Evolutionary conservation across 2,329 filamentous ascomycete species (phyloP).

Genomic region (Claviceps sp.): DNA sequence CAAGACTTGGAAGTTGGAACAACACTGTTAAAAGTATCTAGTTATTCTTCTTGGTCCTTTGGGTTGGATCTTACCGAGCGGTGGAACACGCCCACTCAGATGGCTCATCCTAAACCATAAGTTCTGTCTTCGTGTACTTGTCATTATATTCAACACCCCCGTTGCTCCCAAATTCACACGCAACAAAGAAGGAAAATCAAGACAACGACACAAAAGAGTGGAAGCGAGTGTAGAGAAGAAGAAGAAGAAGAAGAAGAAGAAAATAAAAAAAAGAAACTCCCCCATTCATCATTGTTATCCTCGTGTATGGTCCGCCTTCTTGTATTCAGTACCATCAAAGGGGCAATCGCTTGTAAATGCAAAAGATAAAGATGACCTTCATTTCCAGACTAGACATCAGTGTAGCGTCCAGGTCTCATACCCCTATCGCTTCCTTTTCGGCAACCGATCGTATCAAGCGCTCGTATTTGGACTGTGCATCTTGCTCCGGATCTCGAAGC

Average conservation of each 20-base stretch:
- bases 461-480: conserved; percentile 21
- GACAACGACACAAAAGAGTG: not conserved
- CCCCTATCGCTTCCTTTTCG: conserved; percentile 18
- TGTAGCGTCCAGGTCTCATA: conserved; percentile 3
- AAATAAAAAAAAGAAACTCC: not conserved
- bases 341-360: not conserved
- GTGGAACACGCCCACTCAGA: no score
- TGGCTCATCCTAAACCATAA: no score
- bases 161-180: not conserved
- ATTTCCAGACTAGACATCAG: no score
- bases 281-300: not conserved
- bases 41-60: no score
- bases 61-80: no score
- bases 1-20: no score
- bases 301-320: not conserved
- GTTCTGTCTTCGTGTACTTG: no score
- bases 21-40: no score
- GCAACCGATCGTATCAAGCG: conserved; percentile 24
- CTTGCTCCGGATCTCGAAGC: conserved; percentile 21
- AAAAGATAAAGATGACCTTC: not conserved
- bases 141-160: no score
- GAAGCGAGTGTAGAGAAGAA: not conserved
- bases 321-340: not conserved
- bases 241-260: not conserved
- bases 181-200: not conserved